phyloP scores from a whole-genome alignment of 2,329 filamentous ascomycete species.

The Pseudopyrenochaeta lycopersici region DNA sequence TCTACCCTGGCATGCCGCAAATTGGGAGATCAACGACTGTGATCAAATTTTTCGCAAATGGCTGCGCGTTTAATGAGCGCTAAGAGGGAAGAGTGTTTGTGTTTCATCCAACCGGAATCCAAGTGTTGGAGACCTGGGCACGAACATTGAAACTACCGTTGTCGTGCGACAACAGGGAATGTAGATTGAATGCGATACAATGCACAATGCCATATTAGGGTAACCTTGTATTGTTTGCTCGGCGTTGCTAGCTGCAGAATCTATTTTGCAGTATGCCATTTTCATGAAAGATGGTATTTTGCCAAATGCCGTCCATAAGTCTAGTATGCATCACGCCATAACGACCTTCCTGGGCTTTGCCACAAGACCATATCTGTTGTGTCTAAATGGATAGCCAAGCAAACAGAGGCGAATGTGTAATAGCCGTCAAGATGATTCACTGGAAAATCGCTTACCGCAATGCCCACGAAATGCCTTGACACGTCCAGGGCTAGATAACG shows the following conservation, averaged over 20 bases:
- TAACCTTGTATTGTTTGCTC: constrained; percentile 6
- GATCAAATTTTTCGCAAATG: too few relatives aligned
- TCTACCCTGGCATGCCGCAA: neutral
- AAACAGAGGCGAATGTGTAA: too few relatives aligned
- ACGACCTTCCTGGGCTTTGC: neutral
- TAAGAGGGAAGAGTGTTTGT: neutral
- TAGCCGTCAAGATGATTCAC: too few relatives aligned
- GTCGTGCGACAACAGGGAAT: constrained; percentile 5
- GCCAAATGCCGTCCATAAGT: neutral
- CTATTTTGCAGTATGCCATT: neutral
- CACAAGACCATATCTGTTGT: neutral
- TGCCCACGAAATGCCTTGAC: neutral
- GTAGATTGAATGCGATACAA: constrained; percentile 8
- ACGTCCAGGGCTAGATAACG: neutral
- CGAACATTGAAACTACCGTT: neutral
- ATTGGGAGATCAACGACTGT: neutral
- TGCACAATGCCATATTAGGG: constrained; percentile 5
- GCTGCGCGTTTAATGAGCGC: neutral
- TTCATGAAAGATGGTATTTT: neutral
- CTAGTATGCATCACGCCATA: neutral
- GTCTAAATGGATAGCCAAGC: neutral
- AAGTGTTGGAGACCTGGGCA: neutral
- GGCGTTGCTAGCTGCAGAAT: constrained; percentile 8
- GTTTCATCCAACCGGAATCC: neutral
- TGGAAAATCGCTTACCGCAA: neutral